These are phyloP conservation scores for Penicillium hordei DNA, from an alignment of 2,329 filamentous ascomycete species.

Conservation along the genomic window DNA sequence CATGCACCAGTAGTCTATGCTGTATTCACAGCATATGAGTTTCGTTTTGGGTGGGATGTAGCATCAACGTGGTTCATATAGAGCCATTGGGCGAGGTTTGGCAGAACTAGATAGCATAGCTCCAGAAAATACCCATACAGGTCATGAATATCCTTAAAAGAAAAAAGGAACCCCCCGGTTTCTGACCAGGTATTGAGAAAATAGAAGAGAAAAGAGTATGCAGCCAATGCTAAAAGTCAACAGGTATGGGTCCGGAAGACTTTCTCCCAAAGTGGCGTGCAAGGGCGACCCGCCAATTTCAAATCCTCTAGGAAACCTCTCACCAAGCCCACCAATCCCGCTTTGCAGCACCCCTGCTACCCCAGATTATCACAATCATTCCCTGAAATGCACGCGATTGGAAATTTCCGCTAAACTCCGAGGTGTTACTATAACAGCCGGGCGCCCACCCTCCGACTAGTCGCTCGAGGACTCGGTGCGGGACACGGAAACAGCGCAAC, in stretches of 20 bases:
- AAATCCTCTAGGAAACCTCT: neutral
- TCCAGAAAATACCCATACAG: neutral
- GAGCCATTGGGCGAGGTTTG: neutral
- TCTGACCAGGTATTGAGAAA: neutral
- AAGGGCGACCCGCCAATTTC: slow-evolving; percentile 4
- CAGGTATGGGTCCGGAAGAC: neutral
- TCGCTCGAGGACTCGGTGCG: neutral
- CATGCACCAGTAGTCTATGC: neutral
- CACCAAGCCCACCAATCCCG: slow-evolving; percentile 2
- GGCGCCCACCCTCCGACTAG: neutral
- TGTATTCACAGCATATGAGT: neutral
- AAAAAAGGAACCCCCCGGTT: too few species aligned
- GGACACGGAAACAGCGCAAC: neutral
- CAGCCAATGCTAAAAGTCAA: neutral
- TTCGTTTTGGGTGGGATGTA: neutral
- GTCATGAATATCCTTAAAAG: neutral
- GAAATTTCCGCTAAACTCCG: neutral
- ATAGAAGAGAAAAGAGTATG: neutral
- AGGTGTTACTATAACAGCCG: neutral
- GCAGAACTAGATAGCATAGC: neutral
- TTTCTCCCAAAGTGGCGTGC: slow-evolving; percentile 8
- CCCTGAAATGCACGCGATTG: neutral
- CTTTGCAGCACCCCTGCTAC: slow-evolving; percentile 3
- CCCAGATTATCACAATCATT: neutral
- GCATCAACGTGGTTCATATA: neutral